These are phyloP conservation scores for Trichosporon ovoides DNA, from an alignment of 1,284 basidiomycete genomes.

Conservation along the genomic window DNA sequence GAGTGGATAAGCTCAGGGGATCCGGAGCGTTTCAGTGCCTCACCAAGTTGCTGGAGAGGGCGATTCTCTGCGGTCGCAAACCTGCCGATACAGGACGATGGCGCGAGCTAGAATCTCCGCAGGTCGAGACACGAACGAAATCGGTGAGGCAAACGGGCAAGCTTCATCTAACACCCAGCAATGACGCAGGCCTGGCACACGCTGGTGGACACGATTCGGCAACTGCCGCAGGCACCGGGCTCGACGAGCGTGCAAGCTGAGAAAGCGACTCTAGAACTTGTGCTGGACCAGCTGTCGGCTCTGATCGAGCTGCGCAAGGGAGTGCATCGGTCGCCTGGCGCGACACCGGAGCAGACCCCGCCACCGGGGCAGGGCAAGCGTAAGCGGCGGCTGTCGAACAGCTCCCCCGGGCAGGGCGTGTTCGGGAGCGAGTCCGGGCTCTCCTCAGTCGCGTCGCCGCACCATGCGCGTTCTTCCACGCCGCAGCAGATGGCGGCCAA, in stretches of 20 bases:
- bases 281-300: conserved; percentile 35
- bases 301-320: conserved; percentile 28
- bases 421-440: conserved; percentile 1
- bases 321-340: not conserved
- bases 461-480: conserved; percentile 8
- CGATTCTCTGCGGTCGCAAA: not conserved
- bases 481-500: conserved; percentile 11
- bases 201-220: conserved; percentile 39
- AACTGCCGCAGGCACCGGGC: conserved; percentile 24
- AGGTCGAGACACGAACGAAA: not conserved
- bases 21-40: not conserved
- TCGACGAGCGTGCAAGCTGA: conserved; percentile 22
- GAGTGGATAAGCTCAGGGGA: too few species aligned
- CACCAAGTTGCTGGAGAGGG: not conserved
- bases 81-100: not conserved
- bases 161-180: conserved; percentile 12
- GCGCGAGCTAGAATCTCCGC: not conserved
- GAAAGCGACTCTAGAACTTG: conserved; percentile 32
- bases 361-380: conserved; percentile 21
- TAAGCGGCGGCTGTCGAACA: conserved; percentile 12
- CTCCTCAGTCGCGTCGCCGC: conserved; percentile 21
- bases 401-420: conserved; percentile 12
- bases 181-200: conserved; percentile 40
- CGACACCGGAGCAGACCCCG: conserved; percentile 14
- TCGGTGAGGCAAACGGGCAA: not conserved